Evolutionary conservation across 352 stramenopile genomes (phyloP).

Genomic region (Phytopythium mirpurense): DNA sequence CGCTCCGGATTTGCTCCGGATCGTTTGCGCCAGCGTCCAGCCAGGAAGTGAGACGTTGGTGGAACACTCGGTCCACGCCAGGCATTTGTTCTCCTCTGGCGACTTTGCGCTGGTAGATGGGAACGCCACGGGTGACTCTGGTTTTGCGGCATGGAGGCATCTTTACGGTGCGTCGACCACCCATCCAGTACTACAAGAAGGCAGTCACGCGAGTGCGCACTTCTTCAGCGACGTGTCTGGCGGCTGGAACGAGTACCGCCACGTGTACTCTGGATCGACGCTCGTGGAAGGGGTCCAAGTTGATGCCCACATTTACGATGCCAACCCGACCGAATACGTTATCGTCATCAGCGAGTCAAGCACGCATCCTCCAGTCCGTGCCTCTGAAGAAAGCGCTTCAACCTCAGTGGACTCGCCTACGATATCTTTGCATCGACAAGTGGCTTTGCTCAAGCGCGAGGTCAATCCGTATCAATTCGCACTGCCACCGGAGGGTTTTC

Average conservation of each 20-base stretch:
- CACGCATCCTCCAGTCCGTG: too few relatives aligned
- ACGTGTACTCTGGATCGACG: constrained; percentile 35
- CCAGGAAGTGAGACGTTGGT: constrained; percentile 1
- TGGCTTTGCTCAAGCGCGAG: constrained; percentile 28
- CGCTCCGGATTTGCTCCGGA: constrained; percentile 24
- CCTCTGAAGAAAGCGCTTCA: background rate
- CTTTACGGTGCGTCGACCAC: background rate
- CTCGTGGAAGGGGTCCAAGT: constrained; percentile 8
- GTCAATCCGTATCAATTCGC: constrained; percentile 47
- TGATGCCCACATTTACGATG: constrained; percentile 24
- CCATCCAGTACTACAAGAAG: background rate
- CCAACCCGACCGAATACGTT: constrained; percentile 16
- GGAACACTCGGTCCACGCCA: constrained; percentile 17
- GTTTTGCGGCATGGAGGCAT: background rate
- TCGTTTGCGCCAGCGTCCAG: constrained; percentile 22
- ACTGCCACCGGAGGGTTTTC: constrained; percentile 36
- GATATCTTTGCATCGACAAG: constrained; percentile 8
- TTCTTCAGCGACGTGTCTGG: background rate
- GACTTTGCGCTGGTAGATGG: constrained; percentile 12
- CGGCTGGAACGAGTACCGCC: background rate
- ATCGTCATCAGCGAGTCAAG: constrained; percentile 12
- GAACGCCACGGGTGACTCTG: background rate
- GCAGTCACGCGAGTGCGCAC: background rate
- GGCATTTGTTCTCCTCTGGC: constrained; percentile 14
- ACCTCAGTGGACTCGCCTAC: background rate